Evolutionary conservation across 371 early-diverging fungal genomes (phyloP).

Genomic region (Saksenaea vasiformis): DNA sequence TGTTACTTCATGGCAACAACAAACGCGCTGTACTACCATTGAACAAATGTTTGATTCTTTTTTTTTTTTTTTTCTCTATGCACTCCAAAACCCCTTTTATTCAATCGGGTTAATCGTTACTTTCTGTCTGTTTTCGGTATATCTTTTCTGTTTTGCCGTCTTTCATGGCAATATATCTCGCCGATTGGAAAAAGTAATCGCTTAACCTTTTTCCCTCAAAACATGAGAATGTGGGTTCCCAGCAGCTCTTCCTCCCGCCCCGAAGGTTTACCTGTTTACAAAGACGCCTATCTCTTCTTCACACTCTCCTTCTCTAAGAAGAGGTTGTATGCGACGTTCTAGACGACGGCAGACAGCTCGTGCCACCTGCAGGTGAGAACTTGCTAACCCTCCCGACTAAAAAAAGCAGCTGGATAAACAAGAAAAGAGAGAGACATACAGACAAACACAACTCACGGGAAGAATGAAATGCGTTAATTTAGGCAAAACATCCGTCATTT

Average conservation of each 20-base stretch:
- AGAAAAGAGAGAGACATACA: not conserved
- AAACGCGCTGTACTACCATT: not conserved
- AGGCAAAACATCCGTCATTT: slow-evolving; percentile 71
- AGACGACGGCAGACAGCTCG: slow-evolving; percentile 84
- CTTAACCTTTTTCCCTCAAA: slow-evolving; percentile 62
- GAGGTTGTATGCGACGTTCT: slow-evolving; percentile 80
- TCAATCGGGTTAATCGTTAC: not conserved
- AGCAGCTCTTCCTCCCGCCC: too few species aligned
- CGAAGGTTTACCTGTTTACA: slow-evolving; percentile 62
- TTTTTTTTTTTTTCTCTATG: not conserved
- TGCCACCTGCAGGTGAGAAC: slow-evolving; percentile 70
- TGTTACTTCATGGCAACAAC: not conserved
- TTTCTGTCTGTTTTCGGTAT: too few species aligned
- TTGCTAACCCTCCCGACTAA: slow-evolving; percentile 79
- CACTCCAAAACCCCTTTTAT: not conserved
- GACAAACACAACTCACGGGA: slow-evolving; percentile 58
- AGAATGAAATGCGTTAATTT: slow-evolving; percentile 85
- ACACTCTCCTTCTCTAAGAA: slow-evolving; percentile 63
- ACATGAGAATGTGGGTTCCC: slow-evolving; percentile 7
- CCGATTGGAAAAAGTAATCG: slow-evolving; percentile 89
- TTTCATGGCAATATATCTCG: slow-evolving; percentile 74
- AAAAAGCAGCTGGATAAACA: not conserved
- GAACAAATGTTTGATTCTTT: not conserved
- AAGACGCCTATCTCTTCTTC: slow-evolving; percentile 69
- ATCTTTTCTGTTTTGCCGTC: slow-evolving; percentile 70